Conservation (phyloP, 2,329 filamentous ascomycete genomes). For the Fusarium graminum region DNA sequence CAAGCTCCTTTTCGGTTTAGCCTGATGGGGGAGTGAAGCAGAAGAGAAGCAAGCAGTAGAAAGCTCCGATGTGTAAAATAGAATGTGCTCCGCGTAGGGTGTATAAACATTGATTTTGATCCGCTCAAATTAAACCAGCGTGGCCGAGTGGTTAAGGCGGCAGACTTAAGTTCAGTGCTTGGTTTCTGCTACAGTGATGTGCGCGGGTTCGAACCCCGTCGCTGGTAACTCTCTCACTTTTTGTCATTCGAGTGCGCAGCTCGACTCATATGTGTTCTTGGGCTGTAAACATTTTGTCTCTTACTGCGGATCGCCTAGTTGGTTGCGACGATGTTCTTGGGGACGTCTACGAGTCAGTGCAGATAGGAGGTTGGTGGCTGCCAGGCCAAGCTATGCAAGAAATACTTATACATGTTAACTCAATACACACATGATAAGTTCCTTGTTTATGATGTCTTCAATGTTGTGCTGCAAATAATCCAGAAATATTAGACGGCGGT, state of each 20-base stretch:
- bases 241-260: neutral
- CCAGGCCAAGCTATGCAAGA: too few species aligned
- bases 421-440: too few species aligned
- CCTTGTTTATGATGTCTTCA: too few species aligned
- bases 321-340: neutral
- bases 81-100: neutral
- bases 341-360: neutral
- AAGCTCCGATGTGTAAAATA: constrained; percentile 2
- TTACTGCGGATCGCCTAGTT: neutral
- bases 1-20: constrained; percentile 31
- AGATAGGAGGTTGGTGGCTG: too few species aligned
- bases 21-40: neutral
- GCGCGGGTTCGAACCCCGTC: constrained; percentile 26
- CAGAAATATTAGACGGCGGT: too few species aligned
- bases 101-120: neutral
- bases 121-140: neutral
- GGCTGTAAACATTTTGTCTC: neutral
- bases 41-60: neutral
- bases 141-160: constrained; percentile 35
- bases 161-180: constrained; percentile 24
- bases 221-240: neutral
- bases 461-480: too few species aligned
- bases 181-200: constrained; percentile 23
- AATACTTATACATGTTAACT: too few species aligned
- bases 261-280: neutral